Evolutionary conservation across 805 yeast genomes (phyloP), one percentile per base, ranked within the genome.

Genomic region (Candida nanaspora): DNA sequence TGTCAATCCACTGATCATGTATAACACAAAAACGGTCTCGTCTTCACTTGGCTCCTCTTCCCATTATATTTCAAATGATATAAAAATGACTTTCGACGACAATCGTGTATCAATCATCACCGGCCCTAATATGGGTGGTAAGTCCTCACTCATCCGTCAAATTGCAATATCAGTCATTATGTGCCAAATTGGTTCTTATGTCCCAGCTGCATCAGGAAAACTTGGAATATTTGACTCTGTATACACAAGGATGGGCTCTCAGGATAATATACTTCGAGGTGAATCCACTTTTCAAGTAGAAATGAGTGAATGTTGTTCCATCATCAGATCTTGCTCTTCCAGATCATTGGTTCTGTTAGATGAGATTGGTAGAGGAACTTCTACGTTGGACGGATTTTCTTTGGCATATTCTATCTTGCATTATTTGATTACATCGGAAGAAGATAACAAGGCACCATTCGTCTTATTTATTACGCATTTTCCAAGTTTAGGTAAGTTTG

Each of bases 61-160:
- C 2, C 48, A 50, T 23, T 84, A 78, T 53, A 85, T 88, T 11
- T 70, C 93, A 2, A 88, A 87, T 55, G 77, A 80, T 46, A 70
- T 81, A 5, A 41, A 55, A 6, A 72, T 88, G 65, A 49, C 65
- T 6, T 53, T 62, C 6, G 53, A 62, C n/a, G 56, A 64, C 3
- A 68, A 75, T 13, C 67, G 86, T 27, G 72, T 76, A 0, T 64
- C 80, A 41, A 68, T 88, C 14, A 74, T 88, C 19, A 85, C 95
- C 0, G 95, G 95, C 0, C 93, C 94, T 0, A 85, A 85, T 49
- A 83, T 85, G 88, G 95, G 95, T 9, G 95, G 95, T 4, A 86
- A 86, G 55, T 80, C 88, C 6, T 78, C 87, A 1, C 80, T 78
- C 51, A 86, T 83, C 14, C 71, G 85, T 39, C 87, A 83, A 46